phyloP scores from a whole-genome alignment of 495 filamentous ascomycete species.

The Aspergillus egyptiacus region DNA sequence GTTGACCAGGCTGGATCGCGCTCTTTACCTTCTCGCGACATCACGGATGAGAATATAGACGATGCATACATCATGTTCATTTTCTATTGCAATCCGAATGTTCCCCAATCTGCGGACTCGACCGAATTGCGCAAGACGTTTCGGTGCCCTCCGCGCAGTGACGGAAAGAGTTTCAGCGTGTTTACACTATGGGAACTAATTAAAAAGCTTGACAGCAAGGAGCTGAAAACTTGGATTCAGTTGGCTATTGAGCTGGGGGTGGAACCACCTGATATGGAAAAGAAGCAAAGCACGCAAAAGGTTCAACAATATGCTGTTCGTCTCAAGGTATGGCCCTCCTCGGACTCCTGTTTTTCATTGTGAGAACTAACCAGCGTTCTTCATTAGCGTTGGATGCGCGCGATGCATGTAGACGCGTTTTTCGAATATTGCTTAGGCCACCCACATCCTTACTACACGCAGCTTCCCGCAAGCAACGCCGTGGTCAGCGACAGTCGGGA shows the following conservation, averaged over 20 bases:
- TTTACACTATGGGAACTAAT: conserved; percentile 80
- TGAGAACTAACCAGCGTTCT: conserved; percentile 9
- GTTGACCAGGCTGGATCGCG: conserved; percentile 34
- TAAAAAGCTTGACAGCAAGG: conserved; percentile 71
- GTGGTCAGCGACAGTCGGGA: conserved; percentile 67
- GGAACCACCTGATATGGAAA: conserved; percentile 74
- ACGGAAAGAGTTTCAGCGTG: conserved; percentile 85
- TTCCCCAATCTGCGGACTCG: conserved; percentile 65
- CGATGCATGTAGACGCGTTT: conserved; percentile 96
- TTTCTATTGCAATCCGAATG: conserved; percentile 81
- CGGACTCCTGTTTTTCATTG: neutral
- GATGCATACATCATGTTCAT: conserved; percentile 86
- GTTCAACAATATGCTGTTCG: conserved; percentile 96
- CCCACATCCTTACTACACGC: conserved; percentile 74
- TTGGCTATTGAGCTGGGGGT: conserved; percentile 85
- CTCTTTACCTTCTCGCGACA: conserved; percentile 59
- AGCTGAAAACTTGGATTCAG: conserved; percentile 95
- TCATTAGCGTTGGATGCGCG: conserved; percentile 88
- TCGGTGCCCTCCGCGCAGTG: conserved; percentile 79
- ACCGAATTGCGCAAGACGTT: conserved; percentile 73
- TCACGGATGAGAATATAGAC: conserved; percentile 71
- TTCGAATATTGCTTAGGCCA: conserved; percentile 86
- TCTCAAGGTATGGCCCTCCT: conserved; percentile 62
- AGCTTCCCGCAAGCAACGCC: conserved; percentile 61
- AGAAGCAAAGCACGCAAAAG: conserved; percentile 92